Evolutionary conservation across 2,329 filamentous ascomycete species (phyloP).

Genomic region (Colletotrichum sp.): DNA sequence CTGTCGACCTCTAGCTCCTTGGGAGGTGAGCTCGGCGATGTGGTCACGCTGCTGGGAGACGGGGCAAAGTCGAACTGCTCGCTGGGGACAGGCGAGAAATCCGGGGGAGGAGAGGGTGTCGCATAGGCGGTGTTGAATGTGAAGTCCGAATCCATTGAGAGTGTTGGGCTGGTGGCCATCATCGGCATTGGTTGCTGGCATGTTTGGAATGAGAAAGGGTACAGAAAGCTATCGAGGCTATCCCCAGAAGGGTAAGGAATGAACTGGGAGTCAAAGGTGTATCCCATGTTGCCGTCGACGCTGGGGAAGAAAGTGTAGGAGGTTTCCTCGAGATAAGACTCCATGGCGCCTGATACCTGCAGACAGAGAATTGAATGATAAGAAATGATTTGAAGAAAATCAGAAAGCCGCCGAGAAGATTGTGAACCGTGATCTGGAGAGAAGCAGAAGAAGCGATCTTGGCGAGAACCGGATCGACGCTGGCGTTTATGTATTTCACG

Average conservation of each 20-base stretch:
- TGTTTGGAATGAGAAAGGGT: neutral
- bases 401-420: neutral
- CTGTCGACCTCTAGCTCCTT: neutral
- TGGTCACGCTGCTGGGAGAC: neutral
- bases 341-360: neutral
- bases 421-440: neutral
- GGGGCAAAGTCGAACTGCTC: neutral
- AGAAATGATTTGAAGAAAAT: neutral
- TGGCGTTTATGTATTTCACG: conserved; percentile 15
- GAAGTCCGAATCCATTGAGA: neutral
- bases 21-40: neutral
- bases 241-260: neutral
- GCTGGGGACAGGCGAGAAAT: neutral
- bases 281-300: neutral
- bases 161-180: neutral
- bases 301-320: neutral
- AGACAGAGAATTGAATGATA: neutral
- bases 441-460: neutral
- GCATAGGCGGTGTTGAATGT: neutral
- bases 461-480: conserved; percentile 2
- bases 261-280: conserved; percentile 5
- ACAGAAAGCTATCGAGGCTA: neutral
- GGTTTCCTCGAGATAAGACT: conserved; percentile 1
- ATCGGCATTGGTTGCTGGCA: neutral
- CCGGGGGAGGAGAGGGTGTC: neutral